Conservation (phyloP, 371 early-diverging fungal species). For the Actinomucor elegans region DNA sequence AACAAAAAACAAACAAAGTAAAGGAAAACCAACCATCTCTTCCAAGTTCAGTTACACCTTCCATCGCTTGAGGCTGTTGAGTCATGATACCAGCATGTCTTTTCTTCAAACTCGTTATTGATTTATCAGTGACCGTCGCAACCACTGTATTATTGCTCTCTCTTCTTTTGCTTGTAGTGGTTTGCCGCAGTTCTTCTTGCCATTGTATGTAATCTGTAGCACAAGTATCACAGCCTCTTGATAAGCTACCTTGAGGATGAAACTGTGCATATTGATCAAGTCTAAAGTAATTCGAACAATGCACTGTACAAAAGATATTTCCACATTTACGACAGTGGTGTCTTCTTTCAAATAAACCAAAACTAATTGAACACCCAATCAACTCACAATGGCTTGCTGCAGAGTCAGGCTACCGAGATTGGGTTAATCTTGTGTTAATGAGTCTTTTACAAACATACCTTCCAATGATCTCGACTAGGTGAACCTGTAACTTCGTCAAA, state of each 20-base stretch:
- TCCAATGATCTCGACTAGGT: constrained; percentile 48
- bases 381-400: constrained; percentile 34
- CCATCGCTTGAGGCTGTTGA: constrained; percentile 50
- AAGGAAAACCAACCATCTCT: constrained; percentile 41
- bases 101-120: constrained; percentile 15
- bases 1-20: neutral
- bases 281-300: constrained; percentile 51
- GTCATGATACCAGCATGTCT: constrained; percentile 48
- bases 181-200: constrained; percentile 26
- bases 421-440: neutral
- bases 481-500: constrained; percentile 39
- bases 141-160: too few species aligned
- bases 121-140: constrained; percentile 6
- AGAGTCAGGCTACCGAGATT: neutral
- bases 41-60: constrained; percentile 49
- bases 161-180: neutral
- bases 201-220: constrained; percentile 35
- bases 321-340: constrained; percentile 57
- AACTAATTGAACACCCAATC: constrained; percentile 25
- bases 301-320: constrained; percentile 46
- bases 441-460: constrained; percentile 24
- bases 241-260: constrained; percentile 36
- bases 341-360: constrained; percentile 50
- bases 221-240: constrained; percentile 46
- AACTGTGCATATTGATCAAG: constrained; percentile 43